Percentiles rank a stretch among this genome's conserved stretches.
These are phyloP conservation scores for Sphaerulina musiva DNA, from an alignment of 2,329 filamentous ascomycete genomes.

Conservation along the genomic window DNA sequence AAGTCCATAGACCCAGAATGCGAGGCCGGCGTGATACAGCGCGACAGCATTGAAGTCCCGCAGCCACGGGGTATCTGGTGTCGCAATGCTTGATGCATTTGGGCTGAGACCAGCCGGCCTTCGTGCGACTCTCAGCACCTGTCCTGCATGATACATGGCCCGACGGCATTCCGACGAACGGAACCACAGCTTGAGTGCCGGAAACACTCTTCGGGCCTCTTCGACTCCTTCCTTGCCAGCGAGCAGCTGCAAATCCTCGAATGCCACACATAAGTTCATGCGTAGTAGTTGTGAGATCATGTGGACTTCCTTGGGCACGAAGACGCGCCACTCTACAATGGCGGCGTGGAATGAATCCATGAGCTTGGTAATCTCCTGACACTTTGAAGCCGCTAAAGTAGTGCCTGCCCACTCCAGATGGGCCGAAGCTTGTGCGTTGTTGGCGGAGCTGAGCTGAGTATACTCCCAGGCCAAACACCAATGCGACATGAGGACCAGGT, in stretches of 20 bases:
- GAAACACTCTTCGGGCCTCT: conserved; percentile 18
- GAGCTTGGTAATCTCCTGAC: conserved; percentile 13
- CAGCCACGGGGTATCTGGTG: conserved; percentile 19
- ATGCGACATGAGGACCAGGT: conserved; percentile 18
- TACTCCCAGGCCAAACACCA: conserved; percentile 19
- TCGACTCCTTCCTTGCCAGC: conserved; percentile 22
- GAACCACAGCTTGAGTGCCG: conserved; percentile 20
- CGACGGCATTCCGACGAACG: conserved; percentile 17
- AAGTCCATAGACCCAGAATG: conserved; percentile 19
- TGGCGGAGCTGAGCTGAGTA: conserved; percentile 20
- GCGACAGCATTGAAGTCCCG: conserved; percentile 21
- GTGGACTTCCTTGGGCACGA: conserved; percentile 20
- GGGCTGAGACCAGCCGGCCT: conserved; percentile 18
- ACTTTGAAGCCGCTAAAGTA: conserved; percentile 18
- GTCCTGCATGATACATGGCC: conserved; percentile 23
- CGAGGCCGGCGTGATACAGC: conserved; percentile 19
- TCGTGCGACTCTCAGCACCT: conserved; percentile 19
- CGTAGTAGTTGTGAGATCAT: conserved; percentile 20
- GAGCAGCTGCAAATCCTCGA: conserved; percentile 21
- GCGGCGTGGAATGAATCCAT: conserved; percentile 19
- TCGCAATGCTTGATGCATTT: conserved; percentile 14
- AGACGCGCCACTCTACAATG: conserved; percentile 18
- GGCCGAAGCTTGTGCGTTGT: conserved; percentile 17
- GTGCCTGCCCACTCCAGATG: conserved; percentile 18
- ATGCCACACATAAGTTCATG: conserved; percentile 21